Percentiles rank a stretch among this genome's conserved stretches.
phyloP scores from a whole-genome alignment of 2,329 filamentous ascomycete genomes.

The Ophiostoma sp. region DNA sequence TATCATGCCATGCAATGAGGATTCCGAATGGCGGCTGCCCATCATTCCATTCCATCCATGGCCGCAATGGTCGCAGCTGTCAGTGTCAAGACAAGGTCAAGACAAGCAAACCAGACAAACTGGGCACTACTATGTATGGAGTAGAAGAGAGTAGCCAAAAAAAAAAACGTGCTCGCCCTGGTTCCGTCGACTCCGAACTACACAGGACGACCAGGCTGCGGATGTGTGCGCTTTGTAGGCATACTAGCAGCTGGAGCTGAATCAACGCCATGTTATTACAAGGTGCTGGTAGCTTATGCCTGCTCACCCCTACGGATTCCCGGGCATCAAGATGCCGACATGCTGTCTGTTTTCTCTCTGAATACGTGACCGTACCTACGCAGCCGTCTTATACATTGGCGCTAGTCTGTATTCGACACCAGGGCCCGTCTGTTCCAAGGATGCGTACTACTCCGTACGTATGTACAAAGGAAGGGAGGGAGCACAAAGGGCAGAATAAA shows the following conservation, averaged over 20 bases:
- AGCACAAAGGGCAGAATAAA: not conserved
- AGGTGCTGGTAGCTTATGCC: no score
- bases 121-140: not conserved
- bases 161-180: not conserved
- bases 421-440: not conserved
- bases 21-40: not conserved
- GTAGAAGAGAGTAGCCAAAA: not conserved
- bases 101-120: not conserved
- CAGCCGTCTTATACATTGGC: not conserved
- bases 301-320: no score
- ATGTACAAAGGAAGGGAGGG: not conserved
- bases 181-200: not conserved
- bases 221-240: no score
- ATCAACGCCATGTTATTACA: no score
- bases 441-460: no score
- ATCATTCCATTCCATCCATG: not conserved
- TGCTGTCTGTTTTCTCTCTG: not conserved
- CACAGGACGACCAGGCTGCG: no score
- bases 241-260: no score
- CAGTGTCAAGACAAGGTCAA: not conserved
- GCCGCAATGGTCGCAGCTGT: not conserved
- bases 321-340: not conserved
- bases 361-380: no score
- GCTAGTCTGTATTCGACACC: not conserved
- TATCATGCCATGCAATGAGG: not conserved